These are phyloP conservation scores for Suillus luteus DNA, from an alignment of 768 basidiomycete species.

Conservation along the genomic window DNA sequence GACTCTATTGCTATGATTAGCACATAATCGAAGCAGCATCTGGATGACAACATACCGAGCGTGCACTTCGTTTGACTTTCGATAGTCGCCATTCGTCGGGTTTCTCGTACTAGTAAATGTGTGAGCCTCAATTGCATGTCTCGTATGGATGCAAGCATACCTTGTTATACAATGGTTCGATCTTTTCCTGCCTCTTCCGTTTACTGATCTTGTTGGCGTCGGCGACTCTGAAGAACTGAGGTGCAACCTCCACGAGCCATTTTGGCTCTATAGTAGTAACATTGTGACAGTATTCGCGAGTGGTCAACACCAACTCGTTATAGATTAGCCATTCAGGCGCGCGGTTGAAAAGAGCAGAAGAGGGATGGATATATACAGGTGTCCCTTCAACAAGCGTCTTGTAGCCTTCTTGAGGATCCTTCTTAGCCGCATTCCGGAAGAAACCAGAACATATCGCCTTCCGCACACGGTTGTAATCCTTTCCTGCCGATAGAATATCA, in stretches of 20 bases:
- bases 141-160: slow-evolving; percentile 26
- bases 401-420: slow-evolving; percentile 97
- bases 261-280: slow-evolving; percentile 97
- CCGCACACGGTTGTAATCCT: slow-evolving; percentile 90
- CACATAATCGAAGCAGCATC: neutral
- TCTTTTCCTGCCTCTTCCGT: slow-evolving; percentile 94
- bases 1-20: slow-evolving; percentile 52
- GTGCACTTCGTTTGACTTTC: slow-evolving; percentile 87
- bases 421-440: slow-evolving; percentile 98
- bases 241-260: slow-evolving; percentile 97
- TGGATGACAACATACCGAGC: slow-evolving; percentile 55
- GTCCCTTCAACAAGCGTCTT: slow-evolving; percentile 97
- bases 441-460: slow-evolving; percentile 97
- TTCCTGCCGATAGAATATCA: slow-evolving; percentile 90
- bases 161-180: slow-evolving; percentile 94
- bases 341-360: slow-evolving; percentile 94
- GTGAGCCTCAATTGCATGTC: slow-evolving; percentile 8
- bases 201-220: slow-evolving; percentile 98
- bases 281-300: slow-evolving; percentile 92
- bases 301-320: slow-evolving; percentile 94
- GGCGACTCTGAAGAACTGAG: slow-evolving; percentile 98
- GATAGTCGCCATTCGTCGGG: slow-evolving; percentile 94
- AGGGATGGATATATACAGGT: slow-evolving; percentile 98
- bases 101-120: slow-evolving; percentile 65
- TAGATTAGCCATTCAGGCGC: slow-evolving; percentile 96